Percentiles rank a stretch among this genome's conserved stretches.
phyloP scores from a whole-genome alignment of 495 filamentous ascomycete species.

The Penicillium psychrofluorescens region DNA sequence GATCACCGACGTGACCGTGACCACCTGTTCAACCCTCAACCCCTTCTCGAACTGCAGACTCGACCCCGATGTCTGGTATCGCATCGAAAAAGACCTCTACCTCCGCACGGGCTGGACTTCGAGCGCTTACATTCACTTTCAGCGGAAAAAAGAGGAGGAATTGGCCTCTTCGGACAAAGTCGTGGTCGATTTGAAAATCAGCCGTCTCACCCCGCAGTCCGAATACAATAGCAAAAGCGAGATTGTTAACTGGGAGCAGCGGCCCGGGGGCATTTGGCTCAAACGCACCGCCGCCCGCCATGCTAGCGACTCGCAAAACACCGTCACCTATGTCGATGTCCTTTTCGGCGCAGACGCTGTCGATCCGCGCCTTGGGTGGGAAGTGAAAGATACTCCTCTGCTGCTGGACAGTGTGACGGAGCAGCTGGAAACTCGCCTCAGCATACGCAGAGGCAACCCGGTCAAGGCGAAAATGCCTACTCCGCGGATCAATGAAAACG shows the following conservation, averaged over 20 bases:
- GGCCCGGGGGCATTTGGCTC: conserved; percentile 79
- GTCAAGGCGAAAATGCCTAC: conserved; percentile 52
- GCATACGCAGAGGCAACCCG: conserved; percentile 63
- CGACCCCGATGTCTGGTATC: conserved; percentile 68
- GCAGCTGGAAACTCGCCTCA: conserved; percentile 61
- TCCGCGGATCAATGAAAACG: conserved; percentile 75
- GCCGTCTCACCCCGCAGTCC: conserved; percentile 60
- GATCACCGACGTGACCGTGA: conserved; percentile 85
- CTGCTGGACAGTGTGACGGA: conserved; percentile 57
- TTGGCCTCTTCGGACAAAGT: conserved; percentile 67
- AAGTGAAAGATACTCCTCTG: conserved; percentile 61
- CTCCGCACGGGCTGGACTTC: conserved; percentile 64
- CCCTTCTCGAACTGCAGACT: conserved; percentile 73
- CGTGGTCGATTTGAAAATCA: conserved; percentile 75
- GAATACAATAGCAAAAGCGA: conserved; percentile 48
- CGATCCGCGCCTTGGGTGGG: conserved; percentile 79
- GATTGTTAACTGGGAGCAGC: conserved; percentile 71
- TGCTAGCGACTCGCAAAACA: conserved; percentile 68
- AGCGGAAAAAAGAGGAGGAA: conserved; percentile 85
- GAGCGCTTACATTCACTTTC: conserved; percentile 76
- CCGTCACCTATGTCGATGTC: conserved; percentile 80
- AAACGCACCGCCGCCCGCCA: conserved; percentile 69
- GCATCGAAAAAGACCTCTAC: conserved; percentile 89
- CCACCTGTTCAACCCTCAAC: conserved; percentile 67
- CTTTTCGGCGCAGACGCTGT: conserved; percentile 91